Percentiles rank a stretch among this genome's conserved stretches.
phyloP scores from a whole-genome alignment of 2,329 filamentous ascomycete species.

The Triangularia setosa region DNA sequence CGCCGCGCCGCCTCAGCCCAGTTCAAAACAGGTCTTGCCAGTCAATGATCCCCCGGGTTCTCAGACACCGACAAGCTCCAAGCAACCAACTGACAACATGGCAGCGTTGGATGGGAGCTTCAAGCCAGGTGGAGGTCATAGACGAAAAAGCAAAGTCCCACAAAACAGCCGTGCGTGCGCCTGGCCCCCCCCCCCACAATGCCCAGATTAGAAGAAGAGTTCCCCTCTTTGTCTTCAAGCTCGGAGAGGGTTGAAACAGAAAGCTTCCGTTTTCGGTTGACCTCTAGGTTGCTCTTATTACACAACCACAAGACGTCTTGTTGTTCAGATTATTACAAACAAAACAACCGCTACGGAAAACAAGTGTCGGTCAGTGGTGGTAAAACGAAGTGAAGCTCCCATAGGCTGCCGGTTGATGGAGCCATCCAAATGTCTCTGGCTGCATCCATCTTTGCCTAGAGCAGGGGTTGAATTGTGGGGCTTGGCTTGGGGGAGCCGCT shows the following conservation, averaged over 20 bases:
- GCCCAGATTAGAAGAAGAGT: constrained; percentile 2
- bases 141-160: not conserved
- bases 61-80: not conserved
- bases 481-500: not conserved
- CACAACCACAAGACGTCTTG: not conserved
- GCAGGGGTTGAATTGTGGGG: constrained; percentile 1
- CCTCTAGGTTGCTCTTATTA: too few species aligned
- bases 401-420: not conserved
- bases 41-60: not conserved
- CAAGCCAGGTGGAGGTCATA: not conserved
- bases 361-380: not conserved
- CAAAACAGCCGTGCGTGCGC: constrained; percentile 8
- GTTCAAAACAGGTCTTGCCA: not conserved
- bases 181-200: constrained; percentile 4
- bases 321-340: not conserved
- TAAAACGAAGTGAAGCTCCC: not conserved
- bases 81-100: not conserved
- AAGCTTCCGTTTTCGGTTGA: not conserved
- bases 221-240: not conserved
- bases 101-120: not conserved
- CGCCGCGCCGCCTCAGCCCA: constrained; percentile 7
- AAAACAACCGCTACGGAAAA: not conserved
- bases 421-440: not conserved
- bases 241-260: not conserved
- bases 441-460: constrained; percentile 3